Conservation (phyloP, 2,329 filamentous ascomycete species). For the Diplocarpon mali region DNA sequence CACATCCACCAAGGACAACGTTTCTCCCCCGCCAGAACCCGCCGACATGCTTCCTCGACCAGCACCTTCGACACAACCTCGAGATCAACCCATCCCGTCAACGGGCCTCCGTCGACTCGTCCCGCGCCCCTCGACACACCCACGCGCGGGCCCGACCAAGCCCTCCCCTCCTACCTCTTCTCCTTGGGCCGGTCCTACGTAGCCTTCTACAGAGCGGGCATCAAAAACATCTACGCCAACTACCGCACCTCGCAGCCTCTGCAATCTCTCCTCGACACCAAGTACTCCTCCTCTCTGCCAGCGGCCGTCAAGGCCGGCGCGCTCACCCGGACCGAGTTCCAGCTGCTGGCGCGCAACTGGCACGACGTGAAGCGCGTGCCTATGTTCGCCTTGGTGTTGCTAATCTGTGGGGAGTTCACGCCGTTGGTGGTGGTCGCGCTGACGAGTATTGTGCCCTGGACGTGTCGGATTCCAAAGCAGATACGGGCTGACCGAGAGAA, state of each 20-base stretch:
- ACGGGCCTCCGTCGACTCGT: conserved; percentile 62
- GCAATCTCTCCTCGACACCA: conserved; percentile 37
- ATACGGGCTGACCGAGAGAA: conserved; percentile 44
- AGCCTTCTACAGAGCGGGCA: conserved; percentile 77
- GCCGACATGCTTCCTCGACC: conserved; percentile 27
- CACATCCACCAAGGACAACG: conserved; percentile 20
- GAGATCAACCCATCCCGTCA: conserved; percentile 34
- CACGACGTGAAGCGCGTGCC: conserved; percentile 71
- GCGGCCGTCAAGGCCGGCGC: conserved; percentile 26
- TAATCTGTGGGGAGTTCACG: conserved; percentile 78
- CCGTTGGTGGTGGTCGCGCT: conserved; percentile 67
- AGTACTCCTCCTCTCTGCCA: conserved; percentile 27
- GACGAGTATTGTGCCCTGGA: conserved; percentile 60
- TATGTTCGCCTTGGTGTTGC: conserved; percentile 62
- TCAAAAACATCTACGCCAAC: conserved; percentile 65
- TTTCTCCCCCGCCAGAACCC: conserved; percentile 22
- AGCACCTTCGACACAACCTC: conserved; percentile 17
- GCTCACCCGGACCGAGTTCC: conserved; percentile 56
- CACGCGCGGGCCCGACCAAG: conserved; percentile 34
- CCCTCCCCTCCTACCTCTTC: conserved; percentile 27
- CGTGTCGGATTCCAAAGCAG: conserved; percentile 75
- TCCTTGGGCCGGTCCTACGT: conserved; percentile 60
- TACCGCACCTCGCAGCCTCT: conserved; percentile 33
- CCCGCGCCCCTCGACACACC: conserved; percentile 60
- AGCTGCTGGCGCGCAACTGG: conserved; percentile 55